A percentile compares a stretch with the other conserved stretches of the same genome.
These are phyloP conservation scores for Vitis hybrid DNA, from an alignment of 177 flowering plant species.

Conservation along the genomic window DNA sequence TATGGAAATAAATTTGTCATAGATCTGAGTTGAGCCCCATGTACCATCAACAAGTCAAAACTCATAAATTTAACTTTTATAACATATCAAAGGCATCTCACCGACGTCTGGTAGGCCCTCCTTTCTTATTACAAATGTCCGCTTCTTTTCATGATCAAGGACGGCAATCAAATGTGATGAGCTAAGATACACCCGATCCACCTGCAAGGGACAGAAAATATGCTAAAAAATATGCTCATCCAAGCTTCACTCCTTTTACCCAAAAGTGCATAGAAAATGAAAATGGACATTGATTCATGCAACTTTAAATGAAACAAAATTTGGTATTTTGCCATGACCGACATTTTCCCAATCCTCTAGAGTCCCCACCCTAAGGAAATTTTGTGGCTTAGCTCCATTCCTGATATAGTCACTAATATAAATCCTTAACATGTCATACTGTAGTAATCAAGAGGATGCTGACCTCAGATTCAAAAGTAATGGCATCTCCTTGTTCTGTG, in stretches of 20 bases:
- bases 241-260: neutral
- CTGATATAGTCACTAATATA: too few species aligned
- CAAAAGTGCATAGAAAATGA: neutral
- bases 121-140: conserved; percentile 73
- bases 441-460: neutral
- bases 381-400: neutral
- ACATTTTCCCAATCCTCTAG: too few species aligned
- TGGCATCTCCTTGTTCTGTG: conserved; percentile 94
- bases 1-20: too few species aligned
- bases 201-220: conserved; percentile 35
- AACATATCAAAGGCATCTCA: conserved; percentile 29
- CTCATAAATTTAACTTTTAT: too few species aligned
- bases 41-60: neutral
- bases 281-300: neutral
- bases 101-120: conserved; percentile 92
- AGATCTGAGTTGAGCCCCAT: too few species aligned
- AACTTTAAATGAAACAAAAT: neutral
- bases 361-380: too few species aligned
- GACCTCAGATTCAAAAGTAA: conserved; percentile 95
- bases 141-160: conserved; percentile 87
- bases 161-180: conserved; percentile 76
- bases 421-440: neutral
- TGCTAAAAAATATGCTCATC: neutral
- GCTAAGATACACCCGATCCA: conserved; percentile 79
- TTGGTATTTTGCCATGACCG: neutral